Evolutionary conservation across 352 stramenopile species (phyloP).

Genomic region (Phytophthora uliginosa): DNA sequence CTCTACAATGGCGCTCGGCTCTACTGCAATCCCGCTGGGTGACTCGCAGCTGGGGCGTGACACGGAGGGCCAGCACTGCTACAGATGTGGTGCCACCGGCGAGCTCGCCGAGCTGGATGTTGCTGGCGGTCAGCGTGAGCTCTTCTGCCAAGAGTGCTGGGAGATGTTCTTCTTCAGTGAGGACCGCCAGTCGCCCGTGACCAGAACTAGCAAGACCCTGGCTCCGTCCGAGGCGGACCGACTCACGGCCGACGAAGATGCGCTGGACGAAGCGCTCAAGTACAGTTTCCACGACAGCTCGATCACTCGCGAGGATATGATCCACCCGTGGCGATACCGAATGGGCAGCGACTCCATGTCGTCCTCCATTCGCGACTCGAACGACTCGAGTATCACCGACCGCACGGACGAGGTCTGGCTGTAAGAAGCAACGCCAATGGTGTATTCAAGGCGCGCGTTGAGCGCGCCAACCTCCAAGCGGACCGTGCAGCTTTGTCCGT

Average conservation of each 20-base stretch:
- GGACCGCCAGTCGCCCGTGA: slow-evolving; percentile 32
- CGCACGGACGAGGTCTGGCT: slow-evolving; percentile 63
- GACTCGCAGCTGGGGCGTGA: slow-evolving; percentile 25
- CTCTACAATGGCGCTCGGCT: slow-evolving; percentile 69
- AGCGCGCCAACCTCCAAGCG: slow-evolving; percentile 21
- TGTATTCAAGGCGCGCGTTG: slow-evolving; percentile 6
- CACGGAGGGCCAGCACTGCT: slow-evolving; percentile 49
- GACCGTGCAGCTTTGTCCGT: slow-evolving; percentile 4
- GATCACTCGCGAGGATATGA: slow-evolving; percentile 60
- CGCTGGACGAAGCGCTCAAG: slow-evolving; percentile 62
- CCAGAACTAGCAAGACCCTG: slow-evolving; percentile 35
- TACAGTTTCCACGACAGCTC: slow-evolving; percentile 86
- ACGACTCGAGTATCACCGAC: slow-evolving; percentile 56
- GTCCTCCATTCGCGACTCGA: slow-evolving; percentile 69
- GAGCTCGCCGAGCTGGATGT: slow-evolving; percentile 69
- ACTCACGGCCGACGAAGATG: slow-evolving; percentile 42
- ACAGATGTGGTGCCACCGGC: slow-evolving; percentile 61
- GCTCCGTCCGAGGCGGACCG: slow-evolving; percentile 28
- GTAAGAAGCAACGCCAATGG: slow-evolving; percentile 26
- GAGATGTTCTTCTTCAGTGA: slow-evolving; percentile 81
- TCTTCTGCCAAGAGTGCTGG: slow-evolving; percentile 84
- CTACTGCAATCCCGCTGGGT: slow-evolving; percentile 26
- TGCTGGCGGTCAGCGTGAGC: slow-evolving; percentile 48
- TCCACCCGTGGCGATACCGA: slow-evolving; percentile 66
- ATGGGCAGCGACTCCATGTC: slow-evolving; percentile 51